Evolutionary conservation across 2,329 filamentous ascomycete genomes (phyloP).

Genomic region (Leptographium procerum): DNA sequence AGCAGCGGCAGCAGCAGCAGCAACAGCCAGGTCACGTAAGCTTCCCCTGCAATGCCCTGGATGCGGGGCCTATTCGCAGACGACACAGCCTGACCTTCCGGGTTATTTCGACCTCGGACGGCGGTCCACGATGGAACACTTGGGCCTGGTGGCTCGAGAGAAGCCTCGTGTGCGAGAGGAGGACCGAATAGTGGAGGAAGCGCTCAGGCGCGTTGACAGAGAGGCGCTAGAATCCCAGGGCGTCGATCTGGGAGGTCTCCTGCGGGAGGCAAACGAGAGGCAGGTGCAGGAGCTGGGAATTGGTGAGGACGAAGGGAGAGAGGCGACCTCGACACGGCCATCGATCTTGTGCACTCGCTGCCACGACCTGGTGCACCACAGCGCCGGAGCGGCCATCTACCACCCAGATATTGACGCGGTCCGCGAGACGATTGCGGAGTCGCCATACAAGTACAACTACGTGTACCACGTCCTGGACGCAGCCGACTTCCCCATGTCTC

Average conservation of each 20-base stretch:
- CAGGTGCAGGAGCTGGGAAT: too few species aligned
- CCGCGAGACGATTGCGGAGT: constrained; percentile 74
- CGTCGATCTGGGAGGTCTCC: constrained; percentile 29
- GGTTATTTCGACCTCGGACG: constrained; percentile 47
- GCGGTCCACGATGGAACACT: constrained; percentile 38
- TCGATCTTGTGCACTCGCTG: constrained; percentile 75
- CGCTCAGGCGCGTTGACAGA: constrained; percentile 29
- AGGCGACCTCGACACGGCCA: background rate
- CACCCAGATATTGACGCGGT: constrained; percentile 76
- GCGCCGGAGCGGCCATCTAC: constrained; percentile 56
- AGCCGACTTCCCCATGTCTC: constrained; percentile 90
- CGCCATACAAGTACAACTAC: constrained; percentile 82
- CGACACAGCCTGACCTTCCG: constrained; percentile 34
- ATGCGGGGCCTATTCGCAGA: constrained; percentile 55
- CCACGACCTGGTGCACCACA: constrained; percentile 69
- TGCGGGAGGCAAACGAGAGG: background rate
- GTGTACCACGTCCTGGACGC: constrained; percentile 93
- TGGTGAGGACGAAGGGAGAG: too few species aligned
- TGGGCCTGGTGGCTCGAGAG: constrained; percentile 22
- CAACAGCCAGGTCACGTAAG: background rate
- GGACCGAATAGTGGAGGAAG: constrained; percentile 35
- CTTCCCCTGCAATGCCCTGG: constrained; percentile 50
- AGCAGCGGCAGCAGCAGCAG: background rate
- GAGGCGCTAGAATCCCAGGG: constrained; percentile 28
- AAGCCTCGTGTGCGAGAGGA: constrained; percentile 19